phyloP scores from a whole-genome alignment of 352 stramenopile species.

The Globisporangium spiculum region DNA sequence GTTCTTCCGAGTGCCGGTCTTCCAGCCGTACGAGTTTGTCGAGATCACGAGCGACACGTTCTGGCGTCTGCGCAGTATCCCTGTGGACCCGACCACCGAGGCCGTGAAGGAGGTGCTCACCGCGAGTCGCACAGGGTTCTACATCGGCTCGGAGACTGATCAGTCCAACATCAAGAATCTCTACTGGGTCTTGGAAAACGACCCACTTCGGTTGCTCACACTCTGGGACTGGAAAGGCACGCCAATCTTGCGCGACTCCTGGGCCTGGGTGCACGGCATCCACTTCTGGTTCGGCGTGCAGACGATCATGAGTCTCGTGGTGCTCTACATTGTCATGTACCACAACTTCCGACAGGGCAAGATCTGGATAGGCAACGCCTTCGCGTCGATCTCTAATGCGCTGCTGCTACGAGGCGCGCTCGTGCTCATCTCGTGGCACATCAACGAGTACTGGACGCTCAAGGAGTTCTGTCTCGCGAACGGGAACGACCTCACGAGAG shows the following conservation, averaged over 20 bases:
- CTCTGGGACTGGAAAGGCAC: constrained; percentile 6
- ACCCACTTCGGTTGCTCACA: constrained; percentile 13
- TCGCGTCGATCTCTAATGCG: constrained; percentile 31
- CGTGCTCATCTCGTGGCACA: constrained; percentile 28
- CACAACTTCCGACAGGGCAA: constrained; percentile 26
- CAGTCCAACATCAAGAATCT: constrained; percentile 36
- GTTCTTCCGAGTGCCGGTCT: constrained; percentile 15
- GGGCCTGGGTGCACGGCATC: constrained; percentile 48
- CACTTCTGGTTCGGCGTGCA: constrained; percentile 30
- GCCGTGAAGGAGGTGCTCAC: constrained; percentile 20
- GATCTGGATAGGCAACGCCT: constrained; percentile 43
- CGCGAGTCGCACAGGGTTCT: constrained; percentile 32
- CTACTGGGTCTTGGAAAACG: constrained; percentile 23
- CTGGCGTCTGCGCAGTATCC: background rate
- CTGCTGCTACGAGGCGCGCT: constrained; percentile 31
- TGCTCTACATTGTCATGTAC: constrained; percentile 32
- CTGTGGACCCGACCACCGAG: background rate
- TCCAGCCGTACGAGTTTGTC: background rate
- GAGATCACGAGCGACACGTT: constrained; percentile 10
- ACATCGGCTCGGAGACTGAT: constrained; percentile 19
- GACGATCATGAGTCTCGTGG: constrained; percentile 24
- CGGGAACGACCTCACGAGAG: constrained; percentile 20
- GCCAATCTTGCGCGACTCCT: constrained; percentile 20
- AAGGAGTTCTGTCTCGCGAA: constrained; percentile 27
- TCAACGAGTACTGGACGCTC: constrained; percentile 41